Conservation (phyloP, 2,329 filamentous ascomycete species). For the Nannizziopsis arthrosporioides region DNA sequence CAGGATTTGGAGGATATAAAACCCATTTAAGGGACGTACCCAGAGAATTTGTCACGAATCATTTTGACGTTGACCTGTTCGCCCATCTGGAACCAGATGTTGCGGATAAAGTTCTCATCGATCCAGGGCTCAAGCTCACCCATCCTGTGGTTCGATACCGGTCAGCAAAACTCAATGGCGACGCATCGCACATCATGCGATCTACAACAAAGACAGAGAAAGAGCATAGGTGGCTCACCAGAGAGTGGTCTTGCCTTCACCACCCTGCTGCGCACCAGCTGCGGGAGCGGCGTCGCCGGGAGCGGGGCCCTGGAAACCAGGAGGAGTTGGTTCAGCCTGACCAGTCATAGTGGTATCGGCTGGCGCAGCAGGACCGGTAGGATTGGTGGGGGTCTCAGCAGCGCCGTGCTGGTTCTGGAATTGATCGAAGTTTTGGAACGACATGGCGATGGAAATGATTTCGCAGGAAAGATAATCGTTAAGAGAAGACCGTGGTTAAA, state of each 20-base stretch:
- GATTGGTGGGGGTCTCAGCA: constrained; percentile 42
- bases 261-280: constrained; percentile 39
- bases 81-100: constrained; percentile 83
- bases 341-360: constrained; percentile 44
- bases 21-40: constrained; percentile 48
- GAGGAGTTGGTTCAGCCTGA: constrained; percentile 46
- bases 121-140: constrained; percentile 98
- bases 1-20: background rate
- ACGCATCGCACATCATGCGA: too few species aligned
- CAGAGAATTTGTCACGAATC: constrained; percentile 97
- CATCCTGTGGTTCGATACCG: constrained; percentile 56
- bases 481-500: background rate
- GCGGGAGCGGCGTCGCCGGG: constrained; percentile 33
- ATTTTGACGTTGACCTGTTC: constrained; percentile 98
- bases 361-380: constrained; percentile 37
- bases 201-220: too few species aligned
- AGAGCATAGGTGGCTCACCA: constrained; percentile 36
- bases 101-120: constrained; percentile 96
- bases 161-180: background rate
- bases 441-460: constrained; percentile 40
- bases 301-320: constrained; percentile 40
- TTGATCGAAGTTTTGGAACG: constrained; percentile 54
- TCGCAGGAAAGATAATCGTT: background rate
- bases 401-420: constrained; percentile 50
- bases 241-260: constrained; percentile 46